phyloP scores from a whole-genome alignment of 2,329 filamentous ascomycete species.

The Colletotrichum somersetense region DNA sequence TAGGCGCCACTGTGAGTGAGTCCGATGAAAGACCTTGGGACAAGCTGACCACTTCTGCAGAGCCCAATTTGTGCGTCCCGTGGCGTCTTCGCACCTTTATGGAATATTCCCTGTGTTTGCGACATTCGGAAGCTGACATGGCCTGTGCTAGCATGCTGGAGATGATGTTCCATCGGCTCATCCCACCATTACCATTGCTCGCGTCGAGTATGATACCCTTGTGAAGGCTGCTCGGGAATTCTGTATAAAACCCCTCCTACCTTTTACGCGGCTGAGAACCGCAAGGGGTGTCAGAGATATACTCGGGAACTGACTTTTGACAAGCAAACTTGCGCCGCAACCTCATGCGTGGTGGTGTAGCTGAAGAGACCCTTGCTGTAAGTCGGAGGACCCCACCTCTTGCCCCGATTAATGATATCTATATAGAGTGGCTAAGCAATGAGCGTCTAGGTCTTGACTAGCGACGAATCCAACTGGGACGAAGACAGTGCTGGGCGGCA shows the following conservation, averaged over 20 bases:
- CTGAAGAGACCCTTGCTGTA: slow-evolving; percentile 61
- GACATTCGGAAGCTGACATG: slow-evolving; percentile 4
- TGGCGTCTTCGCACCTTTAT: not conserved
- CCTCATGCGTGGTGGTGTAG: slow-evolving; percentile 63
- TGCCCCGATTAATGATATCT: not conserved
- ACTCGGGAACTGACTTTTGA: slow-evolving; percentile 29
- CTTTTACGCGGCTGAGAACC: not conserved
- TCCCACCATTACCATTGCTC: slow-evolving; percentile 66
- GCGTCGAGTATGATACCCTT: slow-evolving; percentile 71
- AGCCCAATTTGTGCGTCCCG: slow-evolving; percentile 48
- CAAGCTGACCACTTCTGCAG: slow-evolving; percentile 42
- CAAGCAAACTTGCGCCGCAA: slow-evolving; percentile 62
- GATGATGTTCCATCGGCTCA: slow-evolving; percentile 41
- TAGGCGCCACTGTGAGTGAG: slow-evolving; percentile 9
- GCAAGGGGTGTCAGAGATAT: slow-evolving; percentile 1
- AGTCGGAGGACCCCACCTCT: slow-evolving; percentile 43
- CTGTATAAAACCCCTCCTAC: slow-evolving; percentile 56
- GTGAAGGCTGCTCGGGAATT: slow-evolving; percentile 66
- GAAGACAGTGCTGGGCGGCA: slow-evolving; percentile 24
- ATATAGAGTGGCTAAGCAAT: not conserved
- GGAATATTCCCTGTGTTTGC: not conserved
- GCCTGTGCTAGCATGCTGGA: slow-evolving; percentile 40
- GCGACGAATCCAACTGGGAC: slow-evolving; percentile 39
- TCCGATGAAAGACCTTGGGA: not conserved
- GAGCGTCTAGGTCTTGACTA: slow-evolving; percentile 36